Evolutionary conservation across 2,329 filamentous ascomycete species (phyloP), one percentile per base, ranked within the genome.

Genomic region (Rugonectria rugulosa): DNA sequence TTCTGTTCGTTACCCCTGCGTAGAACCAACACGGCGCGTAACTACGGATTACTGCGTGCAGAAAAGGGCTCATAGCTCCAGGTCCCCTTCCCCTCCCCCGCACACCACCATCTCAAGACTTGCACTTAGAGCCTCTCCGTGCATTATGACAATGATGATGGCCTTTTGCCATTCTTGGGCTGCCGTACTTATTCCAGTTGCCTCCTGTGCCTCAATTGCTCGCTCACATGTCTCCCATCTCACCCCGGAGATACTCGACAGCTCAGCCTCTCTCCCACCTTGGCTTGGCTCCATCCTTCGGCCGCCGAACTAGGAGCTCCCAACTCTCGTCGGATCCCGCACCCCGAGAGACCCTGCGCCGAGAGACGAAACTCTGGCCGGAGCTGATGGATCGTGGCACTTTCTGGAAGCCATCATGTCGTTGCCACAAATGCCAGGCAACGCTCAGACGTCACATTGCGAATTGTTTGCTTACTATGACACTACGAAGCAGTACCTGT

Each of bases 111-210:
- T 24, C 24, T 31, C 34, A 20, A 40, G n/a, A 34, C 7, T 23
- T 24, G 31, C 17, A 6, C 46, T 29, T 6, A 38, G 47, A 19
- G 66, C 42, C 36, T 36, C 61, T 60, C 63, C 60, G 62, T 66
- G n/a, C 7, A 9, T 29, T 14, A 47, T 20, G 2, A 24, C 31
- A 15, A 23, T 45, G 26, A 46, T 51, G 43, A 27, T 48, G 21
- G 29, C 9, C n/a, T n/a, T n/a, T n/a, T n/a, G n/a, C n/a, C 23
- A 38, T 38, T 21, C 17, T 23, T 38, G 17, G 17, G 17, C 8
- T 38, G n/a, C n/a, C n/a, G n/a, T 21, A 11, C 17, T 21, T 11
- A 8, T 38, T 17, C 36, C 12, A 37, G n/a, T 37, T 14, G 7
- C 11, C 20, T n/a, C 19, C 37, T 40, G n/a, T n/a, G n/a, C n/a